Evolutionary conservation across 441 rosid genomes (phyloP).

Genomic region (Eruca vesicaria): DNA sequence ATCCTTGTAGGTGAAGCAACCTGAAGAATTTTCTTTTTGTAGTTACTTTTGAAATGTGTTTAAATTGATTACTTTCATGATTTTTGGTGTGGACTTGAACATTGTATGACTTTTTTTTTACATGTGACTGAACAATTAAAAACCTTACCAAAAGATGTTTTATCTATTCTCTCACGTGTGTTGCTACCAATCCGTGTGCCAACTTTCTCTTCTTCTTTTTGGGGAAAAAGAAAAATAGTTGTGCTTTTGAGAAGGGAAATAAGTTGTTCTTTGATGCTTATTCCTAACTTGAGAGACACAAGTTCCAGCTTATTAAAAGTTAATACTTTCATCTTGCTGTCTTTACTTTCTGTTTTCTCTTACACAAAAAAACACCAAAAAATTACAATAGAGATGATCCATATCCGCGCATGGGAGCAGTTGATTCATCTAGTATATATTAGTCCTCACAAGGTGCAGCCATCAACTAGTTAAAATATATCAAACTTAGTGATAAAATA

Average conservation of each 20-base stretch:
- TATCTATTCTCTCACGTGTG: conserved; percentile 37
- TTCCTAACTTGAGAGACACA: conserved; percentile 41
- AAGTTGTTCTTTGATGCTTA: conserved; percentile 34
- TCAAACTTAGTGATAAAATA: too few relatives aligned
- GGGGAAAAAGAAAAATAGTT: conserved; percentile 18
- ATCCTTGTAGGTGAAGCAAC: conserved; percentile 33
- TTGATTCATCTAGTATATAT: too few relatives aligned
- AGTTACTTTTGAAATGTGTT: conserved; percentile 10
- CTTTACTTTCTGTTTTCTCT: not conserved
- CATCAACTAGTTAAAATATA: too few relatives aligned
- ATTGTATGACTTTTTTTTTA: conserved; percentile 29
- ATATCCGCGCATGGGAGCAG: too few relatives aligned
- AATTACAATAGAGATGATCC: too few relatives aligned
- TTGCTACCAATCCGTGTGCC: conserved; percentile 33
- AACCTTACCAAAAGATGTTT: conserved; percentile 9
- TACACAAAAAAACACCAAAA: too few relatives aligned
- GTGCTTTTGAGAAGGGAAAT: conserved; percentile 24
- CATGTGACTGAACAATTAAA: conserved; percentile 25
- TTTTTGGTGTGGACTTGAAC: conserved; percentile 11
- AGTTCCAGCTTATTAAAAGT: conserved; percentile 32
- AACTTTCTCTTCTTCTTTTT: conserved; percentile 24
- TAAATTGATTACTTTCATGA: conserved; percentile 9
- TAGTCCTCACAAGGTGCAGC: too few relatives aligned
- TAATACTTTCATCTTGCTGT: conserved; percentile 23
- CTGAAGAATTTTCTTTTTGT: not conserved